These are phyloP conservation scores for Ammopiptanthus mongolicus DNA, from an alignment of 306 rosid genomes.

Conservation along the genomic window DNA sequence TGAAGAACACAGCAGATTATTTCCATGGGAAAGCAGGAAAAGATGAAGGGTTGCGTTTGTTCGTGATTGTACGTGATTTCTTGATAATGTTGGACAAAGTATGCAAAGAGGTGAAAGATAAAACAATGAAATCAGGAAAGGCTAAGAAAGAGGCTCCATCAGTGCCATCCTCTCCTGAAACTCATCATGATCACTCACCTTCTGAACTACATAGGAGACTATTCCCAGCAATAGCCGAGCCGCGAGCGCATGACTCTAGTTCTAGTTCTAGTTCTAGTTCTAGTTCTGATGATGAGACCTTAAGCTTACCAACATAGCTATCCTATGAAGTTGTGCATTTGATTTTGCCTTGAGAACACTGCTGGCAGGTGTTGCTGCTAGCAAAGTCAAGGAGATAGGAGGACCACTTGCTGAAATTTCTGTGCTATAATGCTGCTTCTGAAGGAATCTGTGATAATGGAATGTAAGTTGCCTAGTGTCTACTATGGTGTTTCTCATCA, in stretches of 20 bases:
- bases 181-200: not conserved
- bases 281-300: slow-evolving; percentile 38
- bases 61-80: slow-evolving; percentile 71
- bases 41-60: slow-evolving; percentile 86
- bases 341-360: not conserved
- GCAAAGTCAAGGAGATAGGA: not conserved
- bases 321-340: not conserved
- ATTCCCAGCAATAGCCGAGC: slow-evolving; percentile 71
- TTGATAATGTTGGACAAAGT: slow-evolving; percentile 66
- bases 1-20: slow-evolving; percentile 73
- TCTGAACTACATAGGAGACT: slow-evolving; percentile 41
- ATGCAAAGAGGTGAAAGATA: slow-evolving; percentile 53
- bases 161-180: slow-evolving; percentile 20
- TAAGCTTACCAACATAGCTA: slow-evolving; percentile 30
- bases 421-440: not conserved
- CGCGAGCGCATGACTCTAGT: slow-evolving; percentile 49
- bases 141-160: slow-evolving; percentile 42
- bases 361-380: not conserved
- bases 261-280: slow-evolving; percentile 30
- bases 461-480: not conserved
- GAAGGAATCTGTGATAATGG: slow-evolving; percentile 8
- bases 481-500: not conserved
- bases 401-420: not conserved
- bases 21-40: slow-evolving; percentile 80
- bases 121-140: slow-evolving; percentile 27